Evolutionary conservation across 2,329 filamentous ascomycete genomes (phyloP).

Genomic region (Pezicula radicicola): DNA sequence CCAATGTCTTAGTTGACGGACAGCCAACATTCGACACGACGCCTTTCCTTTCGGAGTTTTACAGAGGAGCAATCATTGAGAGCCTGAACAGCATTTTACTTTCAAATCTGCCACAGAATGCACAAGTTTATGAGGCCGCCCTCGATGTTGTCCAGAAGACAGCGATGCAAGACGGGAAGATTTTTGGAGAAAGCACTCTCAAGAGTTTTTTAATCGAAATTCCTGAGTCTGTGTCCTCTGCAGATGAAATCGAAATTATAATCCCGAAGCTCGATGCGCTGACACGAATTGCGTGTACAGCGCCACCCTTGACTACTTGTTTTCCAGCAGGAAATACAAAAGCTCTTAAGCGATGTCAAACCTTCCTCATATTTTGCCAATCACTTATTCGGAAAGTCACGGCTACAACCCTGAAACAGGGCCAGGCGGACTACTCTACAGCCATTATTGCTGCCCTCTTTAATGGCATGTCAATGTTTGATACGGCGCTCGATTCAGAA

Average conservation of each 20-base stretch:
- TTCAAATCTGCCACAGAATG: slow-evolving; percentile 1
- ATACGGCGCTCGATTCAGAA: slow-evolving; percentile 14
- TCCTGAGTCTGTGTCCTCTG: slow-evolving; percentile 12
- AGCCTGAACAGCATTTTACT: slow-evolving; percentile 19
- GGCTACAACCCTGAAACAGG: slow-evolving; percentile 7
- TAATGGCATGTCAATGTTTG: slow-evolving; percentile 19
- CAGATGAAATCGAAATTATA: slow-evolving; percentile 7
- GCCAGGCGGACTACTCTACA: slow-evolving; percentile 17
- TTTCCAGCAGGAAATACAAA: not conserved
- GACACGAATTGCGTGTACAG: slow-evolving; percentile 12
- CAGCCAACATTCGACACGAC: not conserved
- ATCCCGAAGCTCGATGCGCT: slow-evolving; percentile 17
- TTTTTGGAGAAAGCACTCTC: slow-evolving; percentile 20
- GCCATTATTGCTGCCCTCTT: slow-evolving; percentile 20
- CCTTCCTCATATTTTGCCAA: slow-evolving; percentile 6
- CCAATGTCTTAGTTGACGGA: not conserved
- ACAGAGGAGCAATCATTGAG: slow-evolving; percentile 20
- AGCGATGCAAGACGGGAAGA: slow-evolving; percentile 14
- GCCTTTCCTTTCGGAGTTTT: slow-evolving; percentile 13
- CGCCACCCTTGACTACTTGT: not conserved
- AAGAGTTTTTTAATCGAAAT: slow-evolving; percentile 19
- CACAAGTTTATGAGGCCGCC: slow-evolving; percentile 14
- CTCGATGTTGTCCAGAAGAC: slow-evolving; percentile 20
- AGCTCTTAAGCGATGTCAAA: not conserved
- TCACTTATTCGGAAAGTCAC: slow-evolving; percentile 15